Evolutionary conservation across 2,329 filamentous ascomycete genomes (phyloP).

Genomic region (Trichoderma sp.): DNA sequence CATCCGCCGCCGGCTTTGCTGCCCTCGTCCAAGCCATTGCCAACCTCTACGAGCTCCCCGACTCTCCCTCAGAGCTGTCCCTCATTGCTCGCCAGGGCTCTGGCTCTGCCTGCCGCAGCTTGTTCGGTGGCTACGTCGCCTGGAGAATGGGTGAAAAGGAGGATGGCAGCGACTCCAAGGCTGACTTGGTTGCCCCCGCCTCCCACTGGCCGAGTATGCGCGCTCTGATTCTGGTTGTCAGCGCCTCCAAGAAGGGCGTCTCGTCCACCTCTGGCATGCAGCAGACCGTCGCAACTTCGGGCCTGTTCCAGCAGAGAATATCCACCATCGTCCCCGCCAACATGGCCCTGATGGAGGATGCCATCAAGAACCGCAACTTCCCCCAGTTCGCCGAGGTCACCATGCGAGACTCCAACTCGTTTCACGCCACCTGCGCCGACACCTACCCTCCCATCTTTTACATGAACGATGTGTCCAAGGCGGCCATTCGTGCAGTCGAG

Average conservation of each 20-base stretch:
- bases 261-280: constrained; percentile 95
- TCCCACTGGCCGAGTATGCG: constrained; percentile 96
- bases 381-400: constrained; percentile 83
- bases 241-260: constrained; percentile 93
- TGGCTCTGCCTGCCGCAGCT: constrained; percentile 86
- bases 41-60: constrained; percentile 82
- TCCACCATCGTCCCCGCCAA: constrained; percentile 74
- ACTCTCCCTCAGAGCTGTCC: constrained; percentile 79
- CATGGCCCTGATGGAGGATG: constrained; percentile 83
- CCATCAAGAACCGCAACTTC: constrained; percentile 79
- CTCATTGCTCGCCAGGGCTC: constrained; percentile 91
- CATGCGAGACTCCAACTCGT: constrained; percentile 96
- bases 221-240: constrained; percentile 86
- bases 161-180: constrained; percentile 85
- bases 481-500: constrained; percentile 86
- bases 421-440: constrained; percentile 93
- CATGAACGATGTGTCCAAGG: constrained; percentile 89
- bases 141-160: constrained; percentile 78
- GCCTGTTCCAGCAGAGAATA: constrained; percentile 79
- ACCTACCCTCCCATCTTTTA: constrained; percentile 98
- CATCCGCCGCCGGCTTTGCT: constrained; percentile 69
- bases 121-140: constrained; percentile 95
- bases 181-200: constrained; percentile 84
- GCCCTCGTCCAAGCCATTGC: constrained; percentile 82
- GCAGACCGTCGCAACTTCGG: constrained; percentile 87